Conservation (phyloP, 139 green algal genomes). For the Chlorella sp. region DNA sequence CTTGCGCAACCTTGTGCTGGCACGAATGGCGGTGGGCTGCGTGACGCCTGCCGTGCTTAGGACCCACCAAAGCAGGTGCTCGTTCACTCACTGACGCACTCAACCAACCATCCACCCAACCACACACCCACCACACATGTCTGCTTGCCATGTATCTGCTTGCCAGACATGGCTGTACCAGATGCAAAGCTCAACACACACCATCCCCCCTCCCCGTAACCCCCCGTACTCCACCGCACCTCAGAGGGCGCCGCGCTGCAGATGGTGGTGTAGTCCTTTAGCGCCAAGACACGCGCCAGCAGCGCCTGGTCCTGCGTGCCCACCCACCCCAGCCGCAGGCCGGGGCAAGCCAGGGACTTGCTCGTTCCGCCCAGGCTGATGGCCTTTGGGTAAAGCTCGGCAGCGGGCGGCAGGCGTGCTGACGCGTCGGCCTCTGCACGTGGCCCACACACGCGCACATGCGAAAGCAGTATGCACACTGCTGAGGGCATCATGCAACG, state of each 20-base stretch:
- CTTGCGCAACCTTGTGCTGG: neutral
- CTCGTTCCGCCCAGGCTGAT: conserved; percentile 60
- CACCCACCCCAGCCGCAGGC: conserved; percentile 46
- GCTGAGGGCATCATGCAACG: too few species aligned
- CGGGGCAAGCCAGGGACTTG: conserved; percentile 63
- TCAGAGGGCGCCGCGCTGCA: conserved; percentile 32
- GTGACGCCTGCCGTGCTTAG: neutral
- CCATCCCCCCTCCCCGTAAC: neutral
- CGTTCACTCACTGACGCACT: too few species aligned
- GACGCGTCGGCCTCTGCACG: conserved; percentile 38
- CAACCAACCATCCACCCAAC: neutral
- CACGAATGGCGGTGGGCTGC: neutral
- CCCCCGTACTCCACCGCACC: neutral
- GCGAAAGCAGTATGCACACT: neutral
- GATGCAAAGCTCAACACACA: too few species aligned
- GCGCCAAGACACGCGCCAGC: conserved; percentile 30
- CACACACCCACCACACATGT: neutral
- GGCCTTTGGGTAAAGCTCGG: conserved; percentile 43
- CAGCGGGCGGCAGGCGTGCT: conserved; percentile 36
- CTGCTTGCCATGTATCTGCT: neutral
- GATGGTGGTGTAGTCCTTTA: conserved; percentile 85
- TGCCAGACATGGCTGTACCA: too few species aligned
- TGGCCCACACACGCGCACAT: neutral
- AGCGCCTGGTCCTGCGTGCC: conserved; percentile 9
- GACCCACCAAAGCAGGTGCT: too few species aligned